Base-by-base conservation (phyloP, 345 rosid genomes). In the Limnanthes douglasii region DNA sequence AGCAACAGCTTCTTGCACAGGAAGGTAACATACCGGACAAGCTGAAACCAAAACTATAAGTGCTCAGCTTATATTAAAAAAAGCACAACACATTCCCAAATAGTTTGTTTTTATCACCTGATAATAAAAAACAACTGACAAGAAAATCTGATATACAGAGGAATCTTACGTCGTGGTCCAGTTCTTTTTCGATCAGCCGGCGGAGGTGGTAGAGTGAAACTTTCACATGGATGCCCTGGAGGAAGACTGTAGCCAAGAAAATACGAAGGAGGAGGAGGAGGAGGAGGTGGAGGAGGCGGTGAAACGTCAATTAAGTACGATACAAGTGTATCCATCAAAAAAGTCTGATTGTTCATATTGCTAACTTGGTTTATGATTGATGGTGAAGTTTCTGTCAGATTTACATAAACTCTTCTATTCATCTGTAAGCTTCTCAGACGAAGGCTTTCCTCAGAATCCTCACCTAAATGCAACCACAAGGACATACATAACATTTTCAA, bases 21-120 rank as follows among this genome's bases (percentile, higher is more conserved):
- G 86, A 55, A 92, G 90, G 66, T 92, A 92, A 59, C 99, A 92
- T 8, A 92, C 99, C 1, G 90, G 93, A 65, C 99, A 92, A 28
- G 99, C 99, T 92, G 90, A 50, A 41, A 59, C 21, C 48, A 29
- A 52, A 40, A 55, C 45, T 48, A 55, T 8, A 37, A 26, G 47
- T 15, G 37, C 26, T n/a, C n/a, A n/a, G n/a, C n/a, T n/a, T n/a
- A n/a, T n/a, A n/a, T n/a, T n/a, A n/a, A n/a, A n/a, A n/a, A n/a
- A n/a, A n/a, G n/a, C n/a, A n/a, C n/a, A n/a, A n/a, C n/a, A n/a
- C n/a, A 42, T 22, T 6, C 16, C 19, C 12, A 25, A 31, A 18
- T 25, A 5, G 31, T n/a, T n/a, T n/a, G n/a, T n/a, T n/a, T n/a
- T n/a, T n/a, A n/a, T n/a, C n/a, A n/a, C n/a, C n/a, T n/a, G n/a